Conservation (phyloP, 1,139 yeast species). For the Taphrina pruni region DNA sequence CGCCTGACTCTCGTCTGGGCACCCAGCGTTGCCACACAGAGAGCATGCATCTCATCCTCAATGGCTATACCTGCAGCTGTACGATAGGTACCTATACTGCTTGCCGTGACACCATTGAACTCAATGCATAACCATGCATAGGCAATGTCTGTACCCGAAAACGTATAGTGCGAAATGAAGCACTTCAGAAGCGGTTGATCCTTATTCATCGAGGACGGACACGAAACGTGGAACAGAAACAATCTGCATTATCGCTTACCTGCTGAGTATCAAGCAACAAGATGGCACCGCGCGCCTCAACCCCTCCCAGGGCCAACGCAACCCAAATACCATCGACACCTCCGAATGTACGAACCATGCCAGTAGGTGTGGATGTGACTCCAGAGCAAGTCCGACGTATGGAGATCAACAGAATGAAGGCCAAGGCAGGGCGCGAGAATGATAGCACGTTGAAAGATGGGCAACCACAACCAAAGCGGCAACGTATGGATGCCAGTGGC, state of each 20-base stretch:
- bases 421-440: constrained; percentile 46
- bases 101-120: too few relatives aligned
- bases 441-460: constrained; percentile 40
- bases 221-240: too few relatives aligned
- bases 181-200: too few relatives aligned
- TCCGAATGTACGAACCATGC: constrained; percentile 27
- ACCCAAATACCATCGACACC: constrained; percentile 13
- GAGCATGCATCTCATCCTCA: too few relatives aligned
- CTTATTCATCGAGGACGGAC: too few relatives aligned
- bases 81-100: too few relatives aligned
- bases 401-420: constrained; percentile 46
- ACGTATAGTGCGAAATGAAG: too few relatives aligned
- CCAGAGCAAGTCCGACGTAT: constrained; percentile 43
- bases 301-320: constrained; percentile 20
- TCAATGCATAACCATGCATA: too few relatives aligned
- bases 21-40: too few relatives aligned
- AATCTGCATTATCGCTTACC: background rate
- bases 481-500: constrained; percentile 39
- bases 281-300: constrained; percentile 24
- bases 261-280: background rate
- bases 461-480: constrained; percentile 39
- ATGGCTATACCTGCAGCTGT: too few relatives aligned
- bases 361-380: constrained; percentile 30
- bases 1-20: background rate
- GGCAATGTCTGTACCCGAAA: too few relatives aligned